Evolutionary conservation across 2,329 filamentous ascomycete genomes (phyloP).

Genomic region (Fusarium tjaetaba): DNA sequence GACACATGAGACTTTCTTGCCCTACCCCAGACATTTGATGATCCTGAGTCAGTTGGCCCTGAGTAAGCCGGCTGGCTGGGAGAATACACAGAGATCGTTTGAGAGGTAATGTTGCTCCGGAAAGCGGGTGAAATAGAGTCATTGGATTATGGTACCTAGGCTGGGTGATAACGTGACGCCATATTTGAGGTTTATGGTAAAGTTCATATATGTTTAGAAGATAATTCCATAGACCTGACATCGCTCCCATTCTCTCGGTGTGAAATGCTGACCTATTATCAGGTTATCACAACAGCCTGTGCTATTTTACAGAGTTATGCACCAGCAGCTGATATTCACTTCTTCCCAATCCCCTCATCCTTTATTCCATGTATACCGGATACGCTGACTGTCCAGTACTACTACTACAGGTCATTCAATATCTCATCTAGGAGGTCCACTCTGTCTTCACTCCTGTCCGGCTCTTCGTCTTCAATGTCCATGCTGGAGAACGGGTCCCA

Average conservation of each 20-base stretch:
- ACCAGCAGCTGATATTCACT: too few relatives aligned
- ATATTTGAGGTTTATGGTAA: fast-evolving
- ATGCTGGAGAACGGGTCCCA: background rate
- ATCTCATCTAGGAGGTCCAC: too few relatives aligned
- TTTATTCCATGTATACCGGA: background rate
- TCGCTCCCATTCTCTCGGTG: background rate
- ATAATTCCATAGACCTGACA: background rate
- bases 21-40: too few relatives aligned
- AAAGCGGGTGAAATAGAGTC: fast-evolving
- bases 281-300: fast-evolving
- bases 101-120: too few relatives aligned
- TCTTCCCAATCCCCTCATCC: background rate
- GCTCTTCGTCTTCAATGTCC: background rate
- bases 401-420: background rate
- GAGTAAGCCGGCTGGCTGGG: background rate
- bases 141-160: fast-evolving
- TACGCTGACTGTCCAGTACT: fast-evolving
- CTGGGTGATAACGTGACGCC: background rate
- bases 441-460: background rate
- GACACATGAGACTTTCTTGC: background rate
- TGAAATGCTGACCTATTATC: background rate
- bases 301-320: fast-evolving
- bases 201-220: fast-evolving
- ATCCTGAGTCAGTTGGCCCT: background rate
- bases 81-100: fast-evolving